Evolutionary conservation across 164 flowering plant species (phyloP), one percentile per base, ranked within the genome.

Genomic region (Magnolia officinalis): DNA sequence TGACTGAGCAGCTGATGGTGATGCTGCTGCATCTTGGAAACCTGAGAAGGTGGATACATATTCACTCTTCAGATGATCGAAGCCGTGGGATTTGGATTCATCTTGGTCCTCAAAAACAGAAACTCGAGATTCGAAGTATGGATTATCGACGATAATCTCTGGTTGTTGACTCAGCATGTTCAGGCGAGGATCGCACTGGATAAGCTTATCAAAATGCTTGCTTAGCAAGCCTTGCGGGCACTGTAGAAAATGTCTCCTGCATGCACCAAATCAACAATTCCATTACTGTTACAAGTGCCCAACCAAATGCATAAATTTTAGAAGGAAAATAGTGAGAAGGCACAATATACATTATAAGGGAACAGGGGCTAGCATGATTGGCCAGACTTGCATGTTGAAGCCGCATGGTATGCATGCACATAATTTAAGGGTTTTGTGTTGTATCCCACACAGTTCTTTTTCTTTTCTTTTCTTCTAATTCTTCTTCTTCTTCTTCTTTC

Each of bases 121-220:
- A 71, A 81, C 72, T 63, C 85, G 87, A 31, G 88, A 59, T 63
- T 89, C 95, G 77, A 95, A 95, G 75, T 74, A 87, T 50, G 91
- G 96, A 29, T 91, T 85, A 23, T 91, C 95, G 79, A 92, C 67
- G 50, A 75, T 80, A 23, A 86, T 83, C 66, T 90, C 93, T 37
- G 73, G 73, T 50, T 69, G 78, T 6, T 66, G 81, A 72, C 82
- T 82, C 72, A 94, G 81, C 81, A 83, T 82, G 77, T 87, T 88
- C 37, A 92, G 90, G 29, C 96, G 95, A 78, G 79, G 83, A 78
- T 94, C 98, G 83, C 94, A 89, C 79, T 92, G 96, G 74, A 92
- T 86, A 66, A 94, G 88, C 87, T 91, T 94, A 78, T 94, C 98
- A 75, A 91, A 91, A 80, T 91, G 96, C 84, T 88, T 94, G 79